Percentiles rank a stretch among this genome's conserved stretches.
Evolutionary conservation across 768 basidiomycete species (phyloP).

Genomic region (Lentinus brumalis): DNA sequence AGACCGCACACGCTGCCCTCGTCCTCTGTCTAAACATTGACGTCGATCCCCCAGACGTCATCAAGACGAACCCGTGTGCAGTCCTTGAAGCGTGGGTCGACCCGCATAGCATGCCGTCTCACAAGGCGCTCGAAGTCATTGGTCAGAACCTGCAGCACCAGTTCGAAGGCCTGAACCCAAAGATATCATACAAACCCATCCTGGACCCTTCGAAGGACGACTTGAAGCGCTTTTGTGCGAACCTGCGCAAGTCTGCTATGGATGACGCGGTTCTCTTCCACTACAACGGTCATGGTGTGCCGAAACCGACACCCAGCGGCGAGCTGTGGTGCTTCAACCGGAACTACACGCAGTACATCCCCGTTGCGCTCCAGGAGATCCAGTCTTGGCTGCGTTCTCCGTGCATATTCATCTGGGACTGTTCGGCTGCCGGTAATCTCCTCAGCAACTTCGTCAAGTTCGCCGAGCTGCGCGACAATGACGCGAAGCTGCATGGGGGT

Average conservation of each 20-base stretch:
- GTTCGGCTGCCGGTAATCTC: slow-evolving; percentile 95
- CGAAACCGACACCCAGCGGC: slow-evolving; percentile 91
- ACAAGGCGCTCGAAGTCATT: slow-evolving; percentile 93
- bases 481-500: slow-evolving; percentile 55
- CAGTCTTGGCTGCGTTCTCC: slow-evolving; percentile 94
- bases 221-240: slow-evolving; percentile 82
- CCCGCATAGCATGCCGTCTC: slow-evolving; percentile 87
- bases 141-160: slow-evolving; percentile 92
- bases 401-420: slow-evolving; percentile 98
- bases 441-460: slow-evolving; percentile 85
- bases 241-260: slow-evolving; percentile 83
- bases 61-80: slow-evolving; percentile 97
- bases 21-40: slow-evolving; percentile 96
- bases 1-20: slow-evolving; percentile 86
- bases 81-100: slow-evolving; percentile 97
- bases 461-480: slow-evolving; percentile 74
- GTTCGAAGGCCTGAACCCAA: slow-evolving; percentile 93
- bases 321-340: slow-evolving; percentile 99
- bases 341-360: slow-evolving; percentile 98
- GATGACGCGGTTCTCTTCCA: slow-evolving; percentile 95
- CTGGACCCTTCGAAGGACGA: slow-evolving; percentile 96
- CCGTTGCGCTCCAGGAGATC: slow-evolving; percentile 90
- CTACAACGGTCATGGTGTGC: slow-evolving; percentile 98
- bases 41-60: slow-evolving; percentile 94
- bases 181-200: slow-evolving; percentile 92